Conservation (phyloP, 352 stramenopile genomes). For the Phytophthora sojae region DNA sequence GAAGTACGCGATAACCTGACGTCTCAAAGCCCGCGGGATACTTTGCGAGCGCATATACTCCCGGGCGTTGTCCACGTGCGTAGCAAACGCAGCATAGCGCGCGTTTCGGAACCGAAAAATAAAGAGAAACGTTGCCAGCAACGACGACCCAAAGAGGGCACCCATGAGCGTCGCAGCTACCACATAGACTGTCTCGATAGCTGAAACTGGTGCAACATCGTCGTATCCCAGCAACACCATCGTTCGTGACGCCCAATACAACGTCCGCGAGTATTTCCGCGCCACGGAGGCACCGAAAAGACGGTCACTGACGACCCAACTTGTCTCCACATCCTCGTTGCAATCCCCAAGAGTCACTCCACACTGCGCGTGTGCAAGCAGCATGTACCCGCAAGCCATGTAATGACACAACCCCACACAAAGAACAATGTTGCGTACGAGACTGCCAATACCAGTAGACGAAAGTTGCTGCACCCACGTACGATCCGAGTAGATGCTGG, state of each 20-base stretch:
- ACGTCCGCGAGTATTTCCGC: conserved; percentile 61
- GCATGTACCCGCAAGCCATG: conserved; percentile 75
- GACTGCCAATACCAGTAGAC: conserved; percentile 62
- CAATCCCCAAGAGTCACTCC: conserved; percentile 63
- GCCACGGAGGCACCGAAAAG: conserved; percentile 47
- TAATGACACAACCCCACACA: conserved; percentile 57
- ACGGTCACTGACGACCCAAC: conserved; percentile 65
- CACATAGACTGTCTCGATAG: conserved; percentile 65
- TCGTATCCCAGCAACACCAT: conserved; percentile 72
- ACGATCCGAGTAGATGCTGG: conserved; percentile 59
- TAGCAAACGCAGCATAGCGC: conserved; percentile 52
- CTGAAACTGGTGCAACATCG: conserved; percentile 66
- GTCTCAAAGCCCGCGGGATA: conserved; percentile 54
- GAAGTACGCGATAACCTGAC: conserved; percentile 71
- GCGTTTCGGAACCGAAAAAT: conserved; percentile 76
- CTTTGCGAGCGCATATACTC: conserved; percentile 81
- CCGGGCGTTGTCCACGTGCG: conserved; percentile 72
- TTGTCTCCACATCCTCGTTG: conserved; percentile 49
- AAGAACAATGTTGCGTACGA: conserved; percentile 51
- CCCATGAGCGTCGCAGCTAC: conserved; percentile 55
- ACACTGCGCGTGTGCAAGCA: conserved; percentile 66
- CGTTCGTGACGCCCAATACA: conserved; percentile 71
- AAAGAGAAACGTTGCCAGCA: conserved; percentile 76
- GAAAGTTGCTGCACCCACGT: conserved; percentile 58
- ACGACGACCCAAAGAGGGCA: conserved; percentile 60